Evolutionary conservation across 306 rosid genomes (phyloP), one percentile per base, ranked within the genome.

Genomic region (Biancaea sappan): DNA sequence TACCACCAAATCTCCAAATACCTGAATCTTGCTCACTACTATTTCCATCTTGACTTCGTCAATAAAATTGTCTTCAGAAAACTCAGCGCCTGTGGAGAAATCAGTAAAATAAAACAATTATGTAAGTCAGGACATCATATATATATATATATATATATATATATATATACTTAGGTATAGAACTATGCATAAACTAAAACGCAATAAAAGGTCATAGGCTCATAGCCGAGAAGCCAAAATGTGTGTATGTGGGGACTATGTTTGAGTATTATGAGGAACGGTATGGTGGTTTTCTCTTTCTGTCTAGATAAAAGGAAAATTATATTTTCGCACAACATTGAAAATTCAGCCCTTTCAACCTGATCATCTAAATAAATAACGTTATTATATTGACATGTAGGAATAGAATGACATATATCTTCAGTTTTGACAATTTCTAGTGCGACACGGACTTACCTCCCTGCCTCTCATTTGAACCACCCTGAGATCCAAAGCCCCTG

Each of bases 21-120:
- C 97, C 98, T 91, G 97, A 69, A 87, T 87, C 73, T 87, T 91
- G 66, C 60, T 74, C 76, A 91, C 88, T 62, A 91, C 98, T 71
- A 93, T 88, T 88, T 93, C 98, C 92, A 93, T 84, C 83, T 93
- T 93, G 67, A 93, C 90, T 88, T 93, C 89, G 78, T 87, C 84
- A 12, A 91, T 84, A 86, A 87, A 89, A 19, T 79, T 89, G 84
- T 82, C 96, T 80, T 86, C 93, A 18, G 89, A 84, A 85, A 93
- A 93, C 76, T 93, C 97, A 56, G 98, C 87, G 67, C 97, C 97
- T 86, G 69, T 37, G 67, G 72, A 63, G 75, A 58, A 79, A 69
- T 29, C 57, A 51, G 68, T 34, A 60, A 50, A 51, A 48, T 19
- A 51, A 67, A 69, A 34, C 35, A 53, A 25, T 48, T 26, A 61